Evolutionary conservation across 2,329 filamentous ascomycete species (phyloP).

Genomic region (Phyllosticta citrichinensis): DNA sequence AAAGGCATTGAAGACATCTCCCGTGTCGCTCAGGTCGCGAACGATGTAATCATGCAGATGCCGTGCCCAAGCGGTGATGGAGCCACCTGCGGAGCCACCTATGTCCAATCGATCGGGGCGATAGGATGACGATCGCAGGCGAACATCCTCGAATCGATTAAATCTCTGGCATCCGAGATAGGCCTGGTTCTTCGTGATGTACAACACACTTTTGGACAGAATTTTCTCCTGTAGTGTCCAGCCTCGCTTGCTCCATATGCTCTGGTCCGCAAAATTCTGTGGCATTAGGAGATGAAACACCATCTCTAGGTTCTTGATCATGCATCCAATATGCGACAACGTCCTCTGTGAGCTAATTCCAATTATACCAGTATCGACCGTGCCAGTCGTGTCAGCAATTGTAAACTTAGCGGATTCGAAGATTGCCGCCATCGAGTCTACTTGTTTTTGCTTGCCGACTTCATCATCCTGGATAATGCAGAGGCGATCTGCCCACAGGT

Average conservation of each 20-base stretch:
- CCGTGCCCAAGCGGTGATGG: neutral
- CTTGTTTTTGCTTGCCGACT: neutral
- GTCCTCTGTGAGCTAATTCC: neutral
- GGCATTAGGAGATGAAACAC: rapidly evolving
- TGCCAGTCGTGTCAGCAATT: neutral
- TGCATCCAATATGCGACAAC: neutral
- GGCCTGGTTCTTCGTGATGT: neutral
- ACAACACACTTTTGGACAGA: neutral
- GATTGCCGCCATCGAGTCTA: neutral
- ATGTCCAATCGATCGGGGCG: too few species aligned
- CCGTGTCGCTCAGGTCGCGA: neutral
- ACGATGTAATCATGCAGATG: neutral
- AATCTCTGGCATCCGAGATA: conserved; percentile 1
- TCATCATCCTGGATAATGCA: conserved; percentile 9
- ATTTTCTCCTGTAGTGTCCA: conserved; percentile 6
- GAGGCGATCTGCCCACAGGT: conserved; percentile 5
- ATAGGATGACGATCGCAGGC: too few species aligned
- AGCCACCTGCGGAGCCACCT: neutral
- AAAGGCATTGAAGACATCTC: conserved; percentile 1
- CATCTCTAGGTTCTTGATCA: neutral
- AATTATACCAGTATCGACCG: neutral
- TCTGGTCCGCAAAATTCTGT: neutral
- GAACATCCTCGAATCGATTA: neutral
- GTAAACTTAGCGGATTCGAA: neutral
- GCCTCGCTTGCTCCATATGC: neutral